phyloP scores from a whole-genome alignment of 2,329 filamentous ascomycete genomes.

The Colletotrichum sp. region DNA sequence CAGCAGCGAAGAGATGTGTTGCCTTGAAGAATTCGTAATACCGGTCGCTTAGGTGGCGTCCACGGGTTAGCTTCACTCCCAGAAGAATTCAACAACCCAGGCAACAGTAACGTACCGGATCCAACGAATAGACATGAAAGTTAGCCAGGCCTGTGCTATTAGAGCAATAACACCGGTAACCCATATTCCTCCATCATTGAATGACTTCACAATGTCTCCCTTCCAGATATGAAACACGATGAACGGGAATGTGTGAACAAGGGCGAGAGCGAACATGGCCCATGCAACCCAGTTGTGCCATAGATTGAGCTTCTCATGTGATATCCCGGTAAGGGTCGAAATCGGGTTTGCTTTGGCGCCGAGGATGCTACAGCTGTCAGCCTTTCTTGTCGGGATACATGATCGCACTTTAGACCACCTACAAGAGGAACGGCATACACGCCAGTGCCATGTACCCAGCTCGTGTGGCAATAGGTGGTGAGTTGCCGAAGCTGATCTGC shows the following conservation, averaged over 20 bases:
- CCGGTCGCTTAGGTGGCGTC: constrained; percentile 41
- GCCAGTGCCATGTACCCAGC: constrained; percentile 57
- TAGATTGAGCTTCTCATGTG: constrained; percentile 62
- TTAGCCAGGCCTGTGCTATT: constrained; percentile 58
- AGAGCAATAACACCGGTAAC: constrained; percentile 62
- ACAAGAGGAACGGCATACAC: constrained; percentile 56
- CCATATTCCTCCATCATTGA: constrained; percentile 50
- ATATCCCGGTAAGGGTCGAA: constrained; percentile 56
- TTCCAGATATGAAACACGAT: constrained; percentile 55
- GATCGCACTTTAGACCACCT: background rate
- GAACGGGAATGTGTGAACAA: constrained; percentile 66
- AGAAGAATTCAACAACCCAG: background rate
- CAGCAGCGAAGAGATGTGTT: constrained; percentile 55
- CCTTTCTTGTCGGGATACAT: too few relatives aligned
- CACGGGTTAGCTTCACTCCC: background rate
- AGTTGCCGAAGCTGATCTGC: constrained; percentile 47
- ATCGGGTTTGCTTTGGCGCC: constrained; percentile 62
- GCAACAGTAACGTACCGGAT: constrained; percentile 44
- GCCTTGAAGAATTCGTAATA: constrained; percentile 68
- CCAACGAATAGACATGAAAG: constrained; percentile 52
- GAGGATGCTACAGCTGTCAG: constrained; percentile 35
- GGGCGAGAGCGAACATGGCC: constrained; percentile 59
- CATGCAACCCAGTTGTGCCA: constrained; percentile 60
- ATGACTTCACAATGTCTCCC: constrained; percentile 52
- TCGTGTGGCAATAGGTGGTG: constrained; percentile 57